phyloP scores from a whole-genome alignment of 345 rosid genomes.

The Moricandia arvensis region DNA sequence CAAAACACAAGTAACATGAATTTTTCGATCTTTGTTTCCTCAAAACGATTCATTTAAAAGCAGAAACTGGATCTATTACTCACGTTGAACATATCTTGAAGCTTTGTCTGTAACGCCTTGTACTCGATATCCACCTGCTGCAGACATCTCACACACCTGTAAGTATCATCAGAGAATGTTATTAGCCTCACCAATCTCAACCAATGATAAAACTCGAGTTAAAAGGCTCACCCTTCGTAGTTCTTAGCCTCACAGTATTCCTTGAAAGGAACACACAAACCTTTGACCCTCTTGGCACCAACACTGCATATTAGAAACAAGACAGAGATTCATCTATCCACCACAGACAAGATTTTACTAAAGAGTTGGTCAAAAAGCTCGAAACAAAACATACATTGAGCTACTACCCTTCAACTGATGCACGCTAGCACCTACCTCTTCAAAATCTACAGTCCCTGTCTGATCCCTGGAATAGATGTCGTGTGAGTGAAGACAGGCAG shows the following conservation, averaged over 20 bases:
- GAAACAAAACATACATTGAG: constrained; percentile 58
- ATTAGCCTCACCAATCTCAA: not conserved
- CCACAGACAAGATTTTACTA: too few species aligned
- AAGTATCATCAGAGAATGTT: not conserved
- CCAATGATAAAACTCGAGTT: not conserved
- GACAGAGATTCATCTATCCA: not conserved
- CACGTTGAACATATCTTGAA: constrained; percentile 63
- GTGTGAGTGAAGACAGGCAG: not conserved
- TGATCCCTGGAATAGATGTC: constrained; percentile 47
- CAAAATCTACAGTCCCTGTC: constrained; percentile 56
- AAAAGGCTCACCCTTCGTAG: constrained; percentile 66
- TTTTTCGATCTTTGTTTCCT: not conserved
- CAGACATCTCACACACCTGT: constrained; percentile 77
- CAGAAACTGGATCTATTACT: constrained; percentile 9
- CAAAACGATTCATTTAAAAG: not conserved
- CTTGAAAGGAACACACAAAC: constrained; percentile 58
- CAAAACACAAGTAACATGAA: not conserved
- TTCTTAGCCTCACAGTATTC: constrained; percentile 62
- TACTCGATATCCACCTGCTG: constrained; percentile 65
- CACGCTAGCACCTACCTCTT: constrained; percentile 62
- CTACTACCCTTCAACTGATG: constrained; percentile 96
- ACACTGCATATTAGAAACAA: constrained; percentile 48
- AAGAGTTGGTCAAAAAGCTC: too few species aligned
- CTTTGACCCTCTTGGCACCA: constrained; percentile 70
- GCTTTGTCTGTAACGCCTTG: constrained; percentile 55